Conservation (phyloP, 768 basidiomycete species). For the Lentinula boryana region DNA sequence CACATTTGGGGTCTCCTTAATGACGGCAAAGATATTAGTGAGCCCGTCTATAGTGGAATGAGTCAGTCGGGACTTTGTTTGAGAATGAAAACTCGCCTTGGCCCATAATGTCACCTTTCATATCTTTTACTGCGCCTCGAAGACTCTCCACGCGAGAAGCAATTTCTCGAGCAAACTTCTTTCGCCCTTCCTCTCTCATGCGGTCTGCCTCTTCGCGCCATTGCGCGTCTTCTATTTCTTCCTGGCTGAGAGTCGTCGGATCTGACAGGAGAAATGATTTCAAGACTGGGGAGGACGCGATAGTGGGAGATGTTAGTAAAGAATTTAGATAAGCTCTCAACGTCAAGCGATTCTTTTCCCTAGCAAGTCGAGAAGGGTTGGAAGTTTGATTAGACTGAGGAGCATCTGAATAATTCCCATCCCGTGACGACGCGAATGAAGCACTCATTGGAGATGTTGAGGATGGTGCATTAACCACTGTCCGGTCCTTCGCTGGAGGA, state of each 20-base stretch:
- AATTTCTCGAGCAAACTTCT: constrained; percentile 83
- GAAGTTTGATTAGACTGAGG: constrained; percentile 9
- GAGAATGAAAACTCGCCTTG: constrained; percentile 43
- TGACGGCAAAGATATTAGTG: constrained; percentile 79
- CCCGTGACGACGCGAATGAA: constrained; percentile 8
- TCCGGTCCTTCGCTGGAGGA: constrained; percentile 88
- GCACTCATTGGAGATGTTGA: constrained; percentile 20
- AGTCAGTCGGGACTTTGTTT: background rate
- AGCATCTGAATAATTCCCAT: constrained; percentile 10
- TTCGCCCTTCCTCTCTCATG: constrained; percentile 81
- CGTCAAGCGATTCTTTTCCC: constrained; percentile 95
- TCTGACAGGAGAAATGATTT: constrained; percentile 78
- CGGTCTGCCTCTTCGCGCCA: constrained; percentile 85
- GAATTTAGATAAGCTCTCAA: constrained; percentile 88
- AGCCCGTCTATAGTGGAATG: constrained; percentile 63
- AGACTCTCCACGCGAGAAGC: constrained; percentile 81
- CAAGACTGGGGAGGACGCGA: constrained; percentile 85
- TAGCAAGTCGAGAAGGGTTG: constrained; percentile 50
- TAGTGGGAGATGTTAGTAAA: constrained; percentile 59
- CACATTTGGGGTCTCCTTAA: constrained; percentile 75
- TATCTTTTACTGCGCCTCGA: constrained; percentile 73
- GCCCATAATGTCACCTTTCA: constrained; percentile 92
- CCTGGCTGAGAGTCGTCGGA: constrained; percentile 58
- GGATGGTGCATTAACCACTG: constrained; percentile 46
- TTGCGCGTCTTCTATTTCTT: constrained; percentile 76